These are phyloP conservation scores for Meripilus lineatus DNA, from an alignment of 1,284 basidiomycete species.

Conservation along the genomic window DNA sequence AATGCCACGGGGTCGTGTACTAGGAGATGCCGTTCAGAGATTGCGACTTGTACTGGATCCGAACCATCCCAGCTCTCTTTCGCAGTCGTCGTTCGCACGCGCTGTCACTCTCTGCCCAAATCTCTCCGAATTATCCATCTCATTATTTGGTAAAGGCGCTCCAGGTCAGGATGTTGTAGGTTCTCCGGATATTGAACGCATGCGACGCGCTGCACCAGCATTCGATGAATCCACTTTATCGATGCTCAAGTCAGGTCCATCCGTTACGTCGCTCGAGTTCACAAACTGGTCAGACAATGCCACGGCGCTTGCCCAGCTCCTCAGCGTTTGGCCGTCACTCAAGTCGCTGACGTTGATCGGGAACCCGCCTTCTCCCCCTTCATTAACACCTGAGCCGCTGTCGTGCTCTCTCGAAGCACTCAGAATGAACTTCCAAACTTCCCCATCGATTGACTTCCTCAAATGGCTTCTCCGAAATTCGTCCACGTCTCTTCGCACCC, in stretches of 20 bases:
- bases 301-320: slow-evolving; percentile 52
- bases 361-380: slow-evolving; percentile 47
- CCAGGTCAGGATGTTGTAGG: slow-evolving; percentile 44
- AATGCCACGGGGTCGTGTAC: slow-evolving; percentile 40
- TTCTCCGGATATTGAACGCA: slow-evolving; percentile 39
- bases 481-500: slow-evolving; percentile 37
- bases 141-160: slow-evolving; percentile 52
- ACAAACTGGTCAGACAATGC: slow-evolving; percentile 67
- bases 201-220: slow-evolving; percentile 45
- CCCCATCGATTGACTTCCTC: slow-evolving; percentile 55
- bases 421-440: slow-evolving; percentile 54
- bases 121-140: slow-evolving; percentile 47
- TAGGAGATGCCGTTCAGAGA: slow-evolving; percentile 47
- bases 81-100: slow-evolving; percentile 49
- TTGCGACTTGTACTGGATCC: slow-evolving; percentile 57
- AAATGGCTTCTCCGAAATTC: slow-evolving; percentile 65
- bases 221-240: slow-evolving; percentile 51
- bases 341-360: slow-evolving; percentile 54
- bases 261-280: slow-evolving; percentile 52
- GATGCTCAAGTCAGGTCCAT: slow-evolving; percentile 48
- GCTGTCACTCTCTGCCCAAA: slow-evolving; percentile 56
- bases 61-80: slow-evolving; percentile 57
- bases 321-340: slow-evolving; percentile 55
- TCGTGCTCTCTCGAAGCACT: slow-evolving; percentile 44
- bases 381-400: slow-evolving; percentile 38